These are phyloP conservation scores for Thuja plicata DNA, from an alignment of 83 land plant genomes.

Conservation along the genomic window DNA sequence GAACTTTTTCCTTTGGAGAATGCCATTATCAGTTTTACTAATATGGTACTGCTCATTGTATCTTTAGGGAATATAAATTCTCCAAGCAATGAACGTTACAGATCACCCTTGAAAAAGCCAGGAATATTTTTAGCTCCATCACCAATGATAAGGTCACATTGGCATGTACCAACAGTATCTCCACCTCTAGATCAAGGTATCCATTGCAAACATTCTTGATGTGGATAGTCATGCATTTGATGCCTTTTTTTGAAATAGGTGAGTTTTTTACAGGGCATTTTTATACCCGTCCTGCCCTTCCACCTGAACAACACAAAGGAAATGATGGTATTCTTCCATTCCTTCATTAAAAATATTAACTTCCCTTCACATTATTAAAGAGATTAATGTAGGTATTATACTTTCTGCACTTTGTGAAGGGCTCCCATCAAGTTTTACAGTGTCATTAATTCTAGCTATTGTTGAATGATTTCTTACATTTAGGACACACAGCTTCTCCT, in stretches of 20 bases:
- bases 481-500: background rate
- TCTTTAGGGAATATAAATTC: background rate
- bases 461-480: slow-evolving; percentile 5
- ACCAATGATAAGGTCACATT: background rate
- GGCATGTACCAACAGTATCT: background rate
- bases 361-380: background rate
- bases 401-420: background rate
- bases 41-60: background rate
- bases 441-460: background rate
- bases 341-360: background rate
- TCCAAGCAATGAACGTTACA: background rate
- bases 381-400: background rate
- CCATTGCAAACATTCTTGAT: background rate
- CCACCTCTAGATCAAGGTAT: background rate
- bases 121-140: background rate
- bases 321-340: background rate
- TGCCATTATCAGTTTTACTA: background rate
- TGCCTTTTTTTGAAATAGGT: background rate
- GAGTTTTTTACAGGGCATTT: slow-evolving; percentile 9
- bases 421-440: background rate
- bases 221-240: background rate
- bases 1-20: background rate
- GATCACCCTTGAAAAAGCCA: background rate
- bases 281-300: background rate
- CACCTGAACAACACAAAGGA: slow-evolving; percentile 4